Conservation (phyloP, 352 stramenopile genomes). For the Phytophthora rubi region DNA sequence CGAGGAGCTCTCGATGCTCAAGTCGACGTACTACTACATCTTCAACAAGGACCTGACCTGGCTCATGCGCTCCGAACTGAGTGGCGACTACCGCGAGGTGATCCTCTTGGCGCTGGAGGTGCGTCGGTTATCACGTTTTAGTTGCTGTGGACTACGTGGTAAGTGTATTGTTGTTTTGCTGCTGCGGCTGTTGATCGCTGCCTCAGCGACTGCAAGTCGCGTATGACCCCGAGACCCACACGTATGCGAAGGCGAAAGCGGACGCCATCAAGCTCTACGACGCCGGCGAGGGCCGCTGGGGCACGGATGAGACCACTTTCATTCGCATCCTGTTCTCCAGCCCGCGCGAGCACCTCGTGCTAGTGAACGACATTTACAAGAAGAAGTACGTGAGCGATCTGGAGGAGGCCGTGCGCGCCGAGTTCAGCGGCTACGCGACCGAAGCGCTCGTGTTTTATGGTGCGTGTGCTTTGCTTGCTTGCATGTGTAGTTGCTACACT, state of each 20-base stretch:
- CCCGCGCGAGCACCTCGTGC: conserved; percentile 58
- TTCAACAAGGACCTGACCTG: conserved; percentile 77
- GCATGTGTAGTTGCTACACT: too few relatives aligned
- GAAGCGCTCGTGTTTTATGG: conserved; percentile 69
- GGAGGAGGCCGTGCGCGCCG: conserved; percentile 57
- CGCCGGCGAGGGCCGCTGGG: conserved; percentile 73
- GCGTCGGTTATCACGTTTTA: neutral
- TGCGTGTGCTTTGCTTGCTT: conserved; percentile 24
- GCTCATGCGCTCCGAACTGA: conserved; percentile 67
- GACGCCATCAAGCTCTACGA: conserved; percentile 74
- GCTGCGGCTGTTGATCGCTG: neutral
- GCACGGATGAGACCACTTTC: conserved; percentile 77
- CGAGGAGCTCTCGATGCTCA: conserved; percentile 76
- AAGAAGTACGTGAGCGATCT: conserved; percentile 74
- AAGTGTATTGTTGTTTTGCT: neutral
- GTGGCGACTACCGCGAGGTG: conserved; percentile 74
- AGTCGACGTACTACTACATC: conserved; percentile 78
- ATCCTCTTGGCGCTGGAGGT: conserved; percentile 70
- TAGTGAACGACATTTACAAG: conserved; percentile 71
- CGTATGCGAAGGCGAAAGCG: conserved; percentile 53
- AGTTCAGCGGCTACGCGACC: conserved; percentile 72
- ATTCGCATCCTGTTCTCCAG: conserved; percentile 66
- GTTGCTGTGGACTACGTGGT: neutral
- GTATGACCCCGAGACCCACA: conserved; percentile 67
- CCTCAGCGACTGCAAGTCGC: conserved; percentile 39